Conservation (phyloP, 2,329 filamentous ascomycete species). For the Trichoderma brevicompactum region DNA sequence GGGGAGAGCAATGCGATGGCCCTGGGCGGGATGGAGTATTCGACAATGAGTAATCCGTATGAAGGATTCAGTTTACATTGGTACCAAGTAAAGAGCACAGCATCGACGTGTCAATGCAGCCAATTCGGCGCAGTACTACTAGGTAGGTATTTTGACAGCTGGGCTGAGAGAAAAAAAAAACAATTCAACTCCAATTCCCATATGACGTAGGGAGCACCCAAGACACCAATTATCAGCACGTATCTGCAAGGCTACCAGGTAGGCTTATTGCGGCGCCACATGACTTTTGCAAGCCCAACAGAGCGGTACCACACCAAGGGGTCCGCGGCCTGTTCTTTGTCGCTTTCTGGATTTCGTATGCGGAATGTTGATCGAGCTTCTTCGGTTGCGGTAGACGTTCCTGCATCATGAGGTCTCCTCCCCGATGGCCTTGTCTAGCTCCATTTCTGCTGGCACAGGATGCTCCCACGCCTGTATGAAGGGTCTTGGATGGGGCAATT, state of each 20-base stretch:
- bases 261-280: constrained; percentile 15
- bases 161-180: too few relatives aligned
- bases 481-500: not conserved
- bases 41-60: too few relatives aligned
- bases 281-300: not conserved
- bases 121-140: too few relatives aligned
- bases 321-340: not conserved
- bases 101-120: too few relatives aligned
- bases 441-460: not conserved
- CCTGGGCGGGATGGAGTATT: not conserved
- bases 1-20: not conserved
- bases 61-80: too few relatives aligned
- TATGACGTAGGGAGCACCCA: too few relatives aligned
- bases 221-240: too few relatives aligned
- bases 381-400: not conserved
- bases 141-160: too few relatives aligned
- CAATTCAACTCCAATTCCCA: too few relatives aligned
- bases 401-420: not conserved
- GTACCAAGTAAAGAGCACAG: too few relatives aligned
- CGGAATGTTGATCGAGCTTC: not conserved
- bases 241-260: not conserved
- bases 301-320: not conserved
- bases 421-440: constrained; percentile 6
- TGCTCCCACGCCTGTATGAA: constrained; percentile 12
- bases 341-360: not conserved